A percentile compares a stretch with the other conserved stretches of the same genome.
Evolutionary conservation across 1,284 basidiomycete genomes (phyloP).

Genomic region (Melampsora abietis-canadensis): DNA sequence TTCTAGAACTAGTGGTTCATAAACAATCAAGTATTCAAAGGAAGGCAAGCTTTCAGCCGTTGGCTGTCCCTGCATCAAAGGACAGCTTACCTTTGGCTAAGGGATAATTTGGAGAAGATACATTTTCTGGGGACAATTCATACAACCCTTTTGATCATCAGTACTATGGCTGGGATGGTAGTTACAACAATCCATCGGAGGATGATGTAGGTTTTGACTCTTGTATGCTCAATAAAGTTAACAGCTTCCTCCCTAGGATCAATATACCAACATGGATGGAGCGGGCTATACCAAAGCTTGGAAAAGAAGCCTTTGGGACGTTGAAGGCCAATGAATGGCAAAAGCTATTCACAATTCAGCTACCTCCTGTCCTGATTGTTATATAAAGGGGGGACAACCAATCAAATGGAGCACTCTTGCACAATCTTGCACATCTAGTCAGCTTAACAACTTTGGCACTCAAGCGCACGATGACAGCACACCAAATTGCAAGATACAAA

Average conservation of each 20-base stretch:
- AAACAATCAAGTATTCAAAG: background rate
- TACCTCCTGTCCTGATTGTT: slow-evolving; percentile 18
- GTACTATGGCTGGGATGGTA: slow-evolving; percentile 22
- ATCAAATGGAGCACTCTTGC: background rate
- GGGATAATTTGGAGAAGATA: background rate
- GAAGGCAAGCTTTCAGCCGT: background rate
- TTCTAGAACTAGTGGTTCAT: background rate
- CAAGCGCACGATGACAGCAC: background rate
- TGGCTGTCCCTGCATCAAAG: too few species aligned
- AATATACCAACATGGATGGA: slow-evolving; percentile 24
- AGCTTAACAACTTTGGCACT: slow-evolving; percentile 1
- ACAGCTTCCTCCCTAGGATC: background rate
- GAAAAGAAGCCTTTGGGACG: slow-evolving; percentile 7
- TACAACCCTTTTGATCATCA: slow-evolving; percentile 3
- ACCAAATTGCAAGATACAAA: background rate
- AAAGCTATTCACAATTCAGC: slow-evolving; percentile 20
- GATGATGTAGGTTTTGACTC: slow-evolving; percentile 4
- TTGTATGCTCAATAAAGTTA: slow-evolving; percentile 3
- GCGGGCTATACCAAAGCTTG: slow-evolving; percentile 26
- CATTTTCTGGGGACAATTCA: background rate
- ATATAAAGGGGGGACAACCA: background rate
- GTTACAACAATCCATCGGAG: background rate
- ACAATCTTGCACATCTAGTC: slow-evolving; percentile 24
- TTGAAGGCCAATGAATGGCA: slow-evolving; percentile 30
- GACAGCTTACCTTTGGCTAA: background rate